A percentile compares a stretch with the other conserved stretches of the same genome.
Evolutionary conservation across 2,329 filamentous ascomycete species (phyloP).

Genomic region (Hymenoscyphus infarciens): DNA sequence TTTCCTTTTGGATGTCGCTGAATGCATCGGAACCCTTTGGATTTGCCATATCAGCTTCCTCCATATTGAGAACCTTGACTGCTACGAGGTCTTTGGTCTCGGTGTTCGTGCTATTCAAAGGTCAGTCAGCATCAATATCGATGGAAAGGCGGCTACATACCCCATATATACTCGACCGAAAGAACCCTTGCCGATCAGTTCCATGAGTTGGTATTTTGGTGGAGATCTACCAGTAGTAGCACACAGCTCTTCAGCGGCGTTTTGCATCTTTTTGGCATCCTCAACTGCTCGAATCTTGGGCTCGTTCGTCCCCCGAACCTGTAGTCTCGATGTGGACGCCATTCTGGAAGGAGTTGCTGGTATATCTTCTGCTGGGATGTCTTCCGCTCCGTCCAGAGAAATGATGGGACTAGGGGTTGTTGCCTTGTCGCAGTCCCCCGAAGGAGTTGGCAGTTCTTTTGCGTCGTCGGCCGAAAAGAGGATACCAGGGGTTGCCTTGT

Average conservation of each 20-base stretch:
- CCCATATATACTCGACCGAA: slow-evolving; percentile 73
- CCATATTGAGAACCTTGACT: slow-evolving; percentile 81
- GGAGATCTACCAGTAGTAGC: slow-evolving; percentile 55
- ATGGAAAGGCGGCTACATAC: slow-evolving; percentile 22
- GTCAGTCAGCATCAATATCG: slow-evolving; percentile 1
- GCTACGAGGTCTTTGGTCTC: slow-evolving; percentile 55
- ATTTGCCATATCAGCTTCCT: slow-evolving; percentile 67
- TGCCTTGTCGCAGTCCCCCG: too few species aligned
- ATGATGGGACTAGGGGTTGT: too few species aligned
- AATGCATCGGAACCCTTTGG: slow-evolving; percentile 64
- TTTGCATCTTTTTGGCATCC: slow-evolving; percentile 69
- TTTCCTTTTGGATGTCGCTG: slow-evolving; percentile 66
- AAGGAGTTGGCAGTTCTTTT: too few species aligned
- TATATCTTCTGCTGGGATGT: too few species aligned
- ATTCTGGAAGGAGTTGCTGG: neutral
- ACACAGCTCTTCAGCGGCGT: slow-evolving; percentile 58
- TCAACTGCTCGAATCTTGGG: slow-evolving; percentile 43
- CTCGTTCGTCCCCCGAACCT: slow-evolving; percentile 18
- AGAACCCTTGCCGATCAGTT: slow-evolving; percentile 71
- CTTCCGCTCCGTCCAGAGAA: too few species aligned
- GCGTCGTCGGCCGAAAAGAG: too few species aligned
- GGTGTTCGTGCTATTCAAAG: slow-evolving; percentile 31
- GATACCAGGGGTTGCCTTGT: too few species aligned
- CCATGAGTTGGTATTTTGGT: slow-evolving; percentile 64
- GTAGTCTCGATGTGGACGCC: neutral